Evolutionary conservation across 305 asterid genomes (phyloP).

Genomic region (Solanum hybrid): DNA sequence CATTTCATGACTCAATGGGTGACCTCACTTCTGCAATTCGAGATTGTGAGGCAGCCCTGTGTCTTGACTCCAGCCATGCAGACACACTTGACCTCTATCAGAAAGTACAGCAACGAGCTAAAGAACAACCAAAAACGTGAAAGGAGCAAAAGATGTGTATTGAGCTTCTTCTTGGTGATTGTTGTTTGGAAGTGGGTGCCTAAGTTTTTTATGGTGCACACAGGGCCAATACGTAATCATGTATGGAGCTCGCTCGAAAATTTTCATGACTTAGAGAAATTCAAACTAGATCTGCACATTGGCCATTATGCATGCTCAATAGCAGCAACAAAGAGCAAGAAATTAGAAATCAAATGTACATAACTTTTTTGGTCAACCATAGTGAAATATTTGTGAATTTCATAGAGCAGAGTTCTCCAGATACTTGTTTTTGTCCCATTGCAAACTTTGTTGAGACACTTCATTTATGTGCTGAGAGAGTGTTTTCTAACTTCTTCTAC

Average conservation of each 20-base stretch:
- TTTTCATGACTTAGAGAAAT: conserved; percentile 3
- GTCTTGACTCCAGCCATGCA: conserved; percentile 66
- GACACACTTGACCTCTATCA: conserved; percentile 62
- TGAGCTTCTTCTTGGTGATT: neutral
- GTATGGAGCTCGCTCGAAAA: neutral
- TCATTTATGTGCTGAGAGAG: neutral
- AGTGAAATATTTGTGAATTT: conserved; percentile 8
- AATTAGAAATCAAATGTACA: neutral
- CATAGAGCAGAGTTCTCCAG: neutral
- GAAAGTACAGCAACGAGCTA: conserved; percentile 31
- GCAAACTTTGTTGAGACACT: neutral
- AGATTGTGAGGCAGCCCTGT: conserved; percentile 87
- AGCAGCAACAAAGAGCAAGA: conserved; percentile 5
- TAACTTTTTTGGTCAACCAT: conserved; percentile 5
- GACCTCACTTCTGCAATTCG: conserved; percentile 41
- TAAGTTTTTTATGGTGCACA: conserved; percentile 5
- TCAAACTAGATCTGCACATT: conserved; percentile 14
- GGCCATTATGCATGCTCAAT: conserved; percentile 4
- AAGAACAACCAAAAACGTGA: conserved; percentile 22
- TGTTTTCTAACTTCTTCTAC: neutral
- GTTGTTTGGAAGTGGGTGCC: conserved; percentile 2
- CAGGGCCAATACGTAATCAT: neutral
- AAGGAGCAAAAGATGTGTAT: conserved; percentile 4
- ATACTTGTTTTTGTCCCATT: neutral
- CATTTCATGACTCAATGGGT: conserved; percentile 76